phyloP scores from a whole-genome alignment of 1,284 basidiomycete genomes.

The Ustilago cynodontis region DNA sequence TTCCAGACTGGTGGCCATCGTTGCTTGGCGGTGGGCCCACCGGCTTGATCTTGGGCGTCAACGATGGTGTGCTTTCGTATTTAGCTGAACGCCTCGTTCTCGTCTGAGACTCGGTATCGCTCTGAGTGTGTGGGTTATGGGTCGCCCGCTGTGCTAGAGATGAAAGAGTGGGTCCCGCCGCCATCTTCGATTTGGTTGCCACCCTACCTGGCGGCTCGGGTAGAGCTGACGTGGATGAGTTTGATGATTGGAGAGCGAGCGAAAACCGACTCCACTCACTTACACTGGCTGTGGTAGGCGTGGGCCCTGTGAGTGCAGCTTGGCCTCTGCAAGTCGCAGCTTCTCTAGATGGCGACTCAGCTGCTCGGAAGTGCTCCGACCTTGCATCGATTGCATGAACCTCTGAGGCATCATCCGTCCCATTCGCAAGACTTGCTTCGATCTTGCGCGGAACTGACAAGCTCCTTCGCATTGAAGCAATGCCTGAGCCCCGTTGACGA shows the following conservation, averaged over 20 bases:
- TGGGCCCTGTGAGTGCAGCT: neutral
- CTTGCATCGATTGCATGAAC: neutral
- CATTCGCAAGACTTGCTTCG: neutral
- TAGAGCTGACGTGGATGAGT: constrained; percentile 17
- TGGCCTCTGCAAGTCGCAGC: constrained; percentile 6
- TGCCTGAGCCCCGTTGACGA: neutral
- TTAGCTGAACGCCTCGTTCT: constrained; percentile 28
- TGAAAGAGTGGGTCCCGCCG: constrained; percentile 16
- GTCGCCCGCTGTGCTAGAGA: constrained; percentile 9
- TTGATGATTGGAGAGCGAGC: constrained; percentile 26
- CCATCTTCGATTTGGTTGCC: neutral
- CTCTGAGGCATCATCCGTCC: neutral
- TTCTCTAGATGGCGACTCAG: constrained; percentile 22
- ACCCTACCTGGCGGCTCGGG: neutral
- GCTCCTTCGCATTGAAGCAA: neutral
- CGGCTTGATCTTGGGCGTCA: neutral
- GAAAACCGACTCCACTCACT: constrained; percentile 33
- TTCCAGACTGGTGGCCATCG: constrained; percentile 14
- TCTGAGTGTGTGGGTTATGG: constrained; percentile 1
- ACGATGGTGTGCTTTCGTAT: constrained; percentile 10
- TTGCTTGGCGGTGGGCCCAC: constrained; percentile 12
- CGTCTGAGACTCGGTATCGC: constrained; percentile 13
- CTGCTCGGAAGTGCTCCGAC: neutral
- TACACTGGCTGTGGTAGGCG: constrained; percentile 20
- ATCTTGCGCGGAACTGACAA: constrained; percentile 5